Evolutionary conservation across 805 yeast genomes (phyloP).

Genomic region (Grigorovia transvaalensis): DNA sequence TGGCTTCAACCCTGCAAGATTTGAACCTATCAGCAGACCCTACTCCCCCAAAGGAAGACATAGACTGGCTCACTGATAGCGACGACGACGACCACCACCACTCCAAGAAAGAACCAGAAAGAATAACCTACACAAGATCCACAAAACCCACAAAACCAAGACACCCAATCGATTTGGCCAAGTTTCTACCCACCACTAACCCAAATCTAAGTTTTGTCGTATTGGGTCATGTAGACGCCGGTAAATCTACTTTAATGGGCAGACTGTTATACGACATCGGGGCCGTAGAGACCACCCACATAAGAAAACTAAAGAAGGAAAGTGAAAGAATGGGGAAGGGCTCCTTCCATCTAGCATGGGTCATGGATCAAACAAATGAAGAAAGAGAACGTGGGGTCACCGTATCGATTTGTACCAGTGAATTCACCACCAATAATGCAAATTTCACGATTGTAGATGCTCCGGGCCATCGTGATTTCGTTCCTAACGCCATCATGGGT

Average conservation of each 20-base stretch:
- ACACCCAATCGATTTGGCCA: constrained; percentile 55
- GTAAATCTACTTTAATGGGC: constrained; percentile 98
- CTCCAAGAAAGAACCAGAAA: constrained; percentile 12
- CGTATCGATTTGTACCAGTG: constrained; percentile 94
- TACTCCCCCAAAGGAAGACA: background rate
- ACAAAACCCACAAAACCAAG: constrained; percentile 25
- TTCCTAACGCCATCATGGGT: constrained; percentile 97
- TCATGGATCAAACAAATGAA: constrained; percentile 97
- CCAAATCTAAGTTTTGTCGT: constrained; percentile 94
- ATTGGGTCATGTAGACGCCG: constrained; percentile 99
- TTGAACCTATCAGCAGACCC: background rate
- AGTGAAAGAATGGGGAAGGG: constrained; percentile 98
- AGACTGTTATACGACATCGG: constrained; percentile 86
- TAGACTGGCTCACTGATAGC: constrained; percentile 12
- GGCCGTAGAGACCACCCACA: constrained; percentile 92
- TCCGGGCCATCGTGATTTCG: constrained; percentile 98
- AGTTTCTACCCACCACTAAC: constrained; percentile 48
- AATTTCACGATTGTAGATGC: constrained; percentile 97
- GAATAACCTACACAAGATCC: constrained; percentile 15
- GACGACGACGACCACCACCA: constrained; percentile 13
- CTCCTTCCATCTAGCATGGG: constrained; percentile 98
- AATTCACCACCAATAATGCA: constrained; percentile 88
- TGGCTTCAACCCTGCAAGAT: background rate
- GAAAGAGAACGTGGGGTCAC: constrained; percentile 98
- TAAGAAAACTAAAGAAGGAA: constrained; percentile 92